Evolutionary conservation across 768 basidiomycete genomes (phyloP).

Genomic region (Fistulinella prunicolor): DNA sequence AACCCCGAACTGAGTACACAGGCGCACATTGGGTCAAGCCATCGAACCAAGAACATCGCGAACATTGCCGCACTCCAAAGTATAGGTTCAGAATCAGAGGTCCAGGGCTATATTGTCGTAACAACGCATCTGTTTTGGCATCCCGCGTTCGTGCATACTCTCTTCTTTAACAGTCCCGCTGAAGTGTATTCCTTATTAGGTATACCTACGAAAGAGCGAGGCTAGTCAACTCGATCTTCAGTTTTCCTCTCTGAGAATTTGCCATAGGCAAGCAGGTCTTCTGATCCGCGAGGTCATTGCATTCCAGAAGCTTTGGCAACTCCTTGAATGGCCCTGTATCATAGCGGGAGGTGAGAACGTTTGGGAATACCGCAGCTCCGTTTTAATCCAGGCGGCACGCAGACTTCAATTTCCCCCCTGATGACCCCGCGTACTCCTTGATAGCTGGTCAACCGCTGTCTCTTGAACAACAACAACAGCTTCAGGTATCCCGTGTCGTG

Average conservation of each 20-base stretch:
- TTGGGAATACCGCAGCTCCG: not conserved
- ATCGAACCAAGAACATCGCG: slow-evolving; percentile 78
- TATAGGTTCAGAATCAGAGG: slow-evolving; percentile 27
- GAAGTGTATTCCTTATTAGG: slow-evolving; percentile 3
- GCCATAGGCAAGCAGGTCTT: slow-evolving; percentile 69
- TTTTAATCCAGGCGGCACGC: slow-evolving; percentile 1
- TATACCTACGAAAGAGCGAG: slow-evolving; percentile 81
- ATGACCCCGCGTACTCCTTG: slow-evolving; percentile 79
- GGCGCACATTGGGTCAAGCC: slow-evolving; percentile 53
- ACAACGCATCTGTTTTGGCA: slow-evolving; percentile 98
- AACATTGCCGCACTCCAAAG: slow-evolving; percentile 64
- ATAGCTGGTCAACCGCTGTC: slow-evolving; percentile 61
- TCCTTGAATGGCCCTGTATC: slow-evolving; percentile 69
- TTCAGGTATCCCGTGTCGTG: slow-evolving; percentile 67
- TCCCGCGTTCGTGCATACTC: slow-evolving; percentile 54
- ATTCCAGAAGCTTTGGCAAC: slow-evolving; percentile 48
- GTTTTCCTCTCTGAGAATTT: not conserved
- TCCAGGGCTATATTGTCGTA: slow-evolving; percentile 66
- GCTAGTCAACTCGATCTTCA: slow-evolving; percentile 36
- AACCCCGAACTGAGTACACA: slow-evolving; percentile 32
- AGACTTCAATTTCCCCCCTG: slow-evolving; percentile 92
- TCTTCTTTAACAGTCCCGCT: not conserved
- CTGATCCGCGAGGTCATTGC: slow-evolving; percentile 59
- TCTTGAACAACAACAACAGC: slow-evolving; percentile 46
- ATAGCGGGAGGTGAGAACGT: slow-evolving; percentile 71